These are phyloP conservation scores for Phyllosticta capitalensis DNA, from an alignment of 2,329 filamentous ascomycete species.

Conservation along the genomic window DNA sequence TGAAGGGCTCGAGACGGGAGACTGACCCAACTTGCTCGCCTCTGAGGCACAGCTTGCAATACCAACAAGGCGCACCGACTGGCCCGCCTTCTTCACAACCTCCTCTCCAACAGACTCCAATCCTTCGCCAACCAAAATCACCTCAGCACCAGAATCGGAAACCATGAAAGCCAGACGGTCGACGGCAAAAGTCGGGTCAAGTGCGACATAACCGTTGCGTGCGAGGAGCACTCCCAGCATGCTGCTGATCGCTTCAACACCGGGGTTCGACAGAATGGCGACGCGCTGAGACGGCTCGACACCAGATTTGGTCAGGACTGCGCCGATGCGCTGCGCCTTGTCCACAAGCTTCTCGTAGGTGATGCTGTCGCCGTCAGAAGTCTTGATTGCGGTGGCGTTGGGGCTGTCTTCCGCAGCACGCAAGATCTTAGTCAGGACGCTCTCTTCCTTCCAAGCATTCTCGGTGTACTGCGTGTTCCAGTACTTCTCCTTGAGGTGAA, in stretches of 20 bases:
- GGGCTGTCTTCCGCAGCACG: slow-evolving; percentile 13
- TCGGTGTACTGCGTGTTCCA: slow-evolving; percentile 12
- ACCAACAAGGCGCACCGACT: background rate
- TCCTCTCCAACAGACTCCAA: background rate
- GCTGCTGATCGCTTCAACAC: slow-evolving; percentile 15
- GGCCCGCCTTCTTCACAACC: background rate
- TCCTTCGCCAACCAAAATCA: background rate
- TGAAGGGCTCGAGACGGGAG: background rate
- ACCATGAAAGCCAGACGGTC: slow-evolving; percentile 17
- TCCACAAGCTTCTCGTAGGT: slow-evolving; percentile 14
- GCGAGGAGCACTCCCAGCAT: slow-evolving; percentile 14
- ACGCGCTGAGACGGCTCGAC: slow-evolving; percentile 12
- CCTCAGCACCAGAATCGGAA: background rate
- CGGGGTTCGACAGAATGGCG: slow-evolving; percentile 16
- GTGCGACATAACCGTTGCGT: slow-evolving; percentile 13
- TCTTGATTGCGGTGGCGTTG: slow-evolving; percentile 14
- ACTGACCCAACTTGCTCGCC: background rate
- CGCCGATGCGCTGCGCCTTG: slow-evolving; percentile 14
- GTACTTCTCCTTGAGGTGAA: slow-evolving; percentile 14
- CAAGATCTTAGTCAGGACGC: slow-evolving; percentile 13
- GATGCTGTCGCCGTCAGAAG: slow-evolving; percentile 15
- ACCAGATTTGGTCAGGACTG: slow-evolving; percentile 10
- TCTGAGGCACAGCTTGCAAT: background rate
- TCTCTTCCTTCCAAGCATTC: slow-evolving; percentile 15
- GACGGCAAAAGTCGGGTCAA: slow-evolving; percentile 17